Conservation (phyloP, 768 basidiomycete species). For the Suillus tomentosus region DNA sequence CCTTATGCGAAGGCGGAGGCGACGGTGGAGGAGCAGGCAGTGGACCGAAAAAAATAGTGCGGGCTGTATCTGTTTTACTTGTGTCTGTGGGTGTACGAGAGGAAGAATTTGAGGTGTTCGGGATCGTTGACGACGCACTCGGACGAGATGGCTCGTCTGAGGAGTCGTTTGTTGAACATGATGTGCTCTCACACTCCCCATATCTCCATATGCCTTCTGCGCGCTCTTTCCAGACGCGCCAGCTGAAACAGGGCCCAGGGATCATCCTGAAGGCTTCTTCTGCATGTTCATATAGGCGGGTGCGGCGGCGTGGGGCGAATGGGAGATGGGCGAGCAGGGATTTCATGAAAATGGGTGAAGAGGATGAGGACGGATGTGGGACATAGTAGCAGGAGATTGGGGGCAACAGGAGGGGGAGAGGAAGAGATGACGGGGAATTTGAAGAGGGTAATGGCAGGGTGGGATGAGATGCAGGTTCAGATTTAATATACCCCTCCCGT, state of each 20-base stretch:
- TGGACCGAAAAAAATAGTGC: slow-evolving; percentile 34
- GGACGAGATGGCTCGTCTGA: slow-evolving; percentile 3
- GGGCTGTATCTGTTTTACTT: slow-evolving; percentile 29
- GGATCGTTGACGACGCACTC: slow-evolving; percentile 8
- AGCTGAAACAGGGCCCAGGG: slow-evolving; percentile 46
- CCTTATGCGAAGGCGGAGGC: slow-evolving; percentile 15
- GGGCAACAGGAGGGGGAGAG: slow-evolving; percentile 27
- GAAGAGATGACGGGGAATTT: slow-evolving; percentile 18
- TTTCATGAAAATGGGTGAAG: slow-evolving; percentile 38
- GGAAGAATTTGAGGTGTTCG: background rate
- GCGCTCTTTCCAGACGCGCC: slow-evolving; percentile 47
- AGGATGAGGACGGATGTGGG: slow-evolving; percentile 25
- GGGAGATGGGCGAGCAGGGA: slow-evolving; percentile 44
- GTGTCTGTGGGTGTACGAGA: slow-evolving; percentile 16
- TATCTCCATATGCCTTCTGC: slow-evolving; percentile 46
- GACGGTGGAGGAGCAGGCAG: slow-evolving; percentile 16
- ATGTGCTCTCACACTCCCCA: slow-evolving; percentile 34
- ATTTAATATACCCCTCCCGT: slow-evolving; percentile 31
- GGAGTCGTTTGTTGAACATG: background rate
- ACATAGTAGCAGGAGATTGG: slow-evolving; percentile 22
- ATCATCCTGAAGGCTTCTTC: slow-evolving; percentile 47
- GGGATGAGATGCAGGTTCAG: slow-evolving; percentile 34
- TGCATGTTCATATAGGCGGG: slow-evolving; percentile 40
- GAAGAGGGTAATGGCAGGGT: slow-evolving; percentile 18
- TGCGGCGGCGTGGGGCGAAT: slow-evolving; percentile 37